Evolutionary conservation across 2,329 filamentous ascomycete genomes (phyloP).

Genomic region (Talaromyces amestolkiae): DNA sequence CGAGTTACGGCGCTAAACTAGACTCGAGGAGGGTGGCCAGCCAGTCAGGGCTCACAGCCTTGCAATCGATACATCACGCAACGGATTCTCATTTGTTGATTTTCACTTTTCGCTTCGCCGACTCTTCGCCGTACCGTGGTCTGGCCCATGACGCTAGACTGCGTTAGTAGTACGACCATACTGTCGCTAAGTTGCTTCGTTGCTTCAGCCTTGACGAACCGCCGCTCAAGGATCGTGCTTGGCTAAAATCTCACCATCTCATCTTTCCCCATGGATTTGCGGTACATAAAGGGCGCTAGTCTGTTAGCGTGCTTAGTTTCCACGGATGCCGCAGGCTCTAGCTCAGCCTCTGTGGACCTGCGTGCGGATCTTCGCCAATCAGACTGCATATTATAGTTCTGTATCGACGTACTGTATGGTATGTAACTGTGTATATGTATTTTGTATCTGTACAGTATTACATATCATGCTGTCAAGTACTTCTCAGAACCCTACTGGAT

Average conservation of each 20-base stretch:
- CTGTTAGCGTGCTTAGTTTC: constrained; percentile 6
- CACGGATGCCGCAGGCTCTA: constrained; percentile 20
- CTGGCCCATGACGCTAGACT: not conserved
- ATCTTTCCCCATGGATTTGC: constrained; percentile 16
- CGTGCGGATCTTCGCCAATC: constrained; percentile 4
- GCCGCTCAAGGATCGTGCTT: constrained; percentile 15
- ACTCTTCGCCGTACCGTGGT: not conserved
- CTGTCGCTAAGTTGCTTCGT: not conserved
- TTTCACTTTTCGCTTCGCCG: not conserved
- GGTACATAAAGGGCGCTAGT: constrained; percentile 17
- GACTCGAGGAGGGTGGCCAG: constrained; percentile 12
- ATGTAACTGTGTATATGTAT: not conserved
- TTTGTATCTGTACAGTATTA: not conserved
- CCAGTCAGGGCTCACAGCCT: constrained; percentile 5
- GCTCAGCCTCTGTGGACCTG: constrained; percentile 9
- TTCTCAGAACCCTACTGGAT: not conserved
- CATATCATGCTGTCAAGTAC: not conserved
- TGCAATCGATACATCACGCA: not conserved
- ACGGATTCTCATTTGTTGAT: not conserved
- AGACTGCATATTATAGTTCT: not conserved
- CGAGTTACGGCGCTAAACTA: constrained; percentile 16
- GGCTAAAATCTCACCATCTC: not conserved
- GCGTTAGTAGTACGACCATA: not conserved
- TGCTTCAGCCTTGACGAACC: constrained; percentile 8
- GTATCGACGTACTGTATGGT: not conserved